Evolutionary conservation across 768 basidiomycete genomes (phyloP), one percentile per base, ranked within the genome.

Genomic region (Suillus brevipes): DNA sequence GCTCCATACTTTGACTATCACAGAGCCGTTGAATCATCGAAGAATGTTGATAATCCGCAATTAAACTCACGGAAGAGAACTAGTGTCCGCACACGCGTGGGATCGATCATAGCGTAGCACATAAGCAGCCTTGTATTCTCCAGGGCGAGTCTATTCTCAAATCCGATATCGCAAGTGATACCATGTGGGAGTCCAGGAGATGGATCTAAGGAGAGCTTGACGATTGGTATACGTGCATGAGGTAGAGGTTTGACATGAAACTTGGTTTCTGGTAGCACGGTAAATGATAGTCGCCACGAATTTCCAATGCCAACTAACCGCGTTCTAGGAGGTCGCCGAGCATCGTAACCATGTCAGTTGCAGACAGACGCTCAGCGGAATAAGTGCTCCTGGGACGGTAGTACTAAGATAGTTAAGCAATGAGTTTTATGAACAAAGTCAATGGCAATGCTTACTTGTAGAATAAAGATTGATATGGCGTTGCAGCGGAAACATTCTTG

Each of bases 81-180:
- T 78, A 99, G 81, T 0, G 95, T 96, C 69, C 95, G 84, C 64
- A 99, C 90, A 71, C 97, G 87, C 49, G 94, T 89, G 9, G 95
- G 94, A 78, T 99, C 97, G 73, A 98, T 87, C 84, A 94, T 94
- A 69, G 97, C 96, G 78, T 99, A 99, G 75, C 94, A 98, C 87
- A 96, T 90, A 64, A 99, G 83, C 65, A 99, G 79, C 63, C 97
- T 86, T 40, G 97, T 99, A 77, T 99, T 99, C 80, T 99, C 97
- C 64, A 99, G 82, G 34, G 97, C 97, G 62, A 99, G 83, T 72
- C 96, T 86, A 78, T 99, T 99, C 82, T 97, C 97, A 71, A 99
- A 99, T 20, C 97, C 97, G 68, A 99, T 99, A 76, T 99, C 97
- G 75, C 97, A 98, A 8, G 96, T 92, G 70, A 99, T 97, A 63